Base-by-base conservation (phyloP, 2,329 filamentous ascomycete genomes). In the Hyphodiscus sp. region DNA sequence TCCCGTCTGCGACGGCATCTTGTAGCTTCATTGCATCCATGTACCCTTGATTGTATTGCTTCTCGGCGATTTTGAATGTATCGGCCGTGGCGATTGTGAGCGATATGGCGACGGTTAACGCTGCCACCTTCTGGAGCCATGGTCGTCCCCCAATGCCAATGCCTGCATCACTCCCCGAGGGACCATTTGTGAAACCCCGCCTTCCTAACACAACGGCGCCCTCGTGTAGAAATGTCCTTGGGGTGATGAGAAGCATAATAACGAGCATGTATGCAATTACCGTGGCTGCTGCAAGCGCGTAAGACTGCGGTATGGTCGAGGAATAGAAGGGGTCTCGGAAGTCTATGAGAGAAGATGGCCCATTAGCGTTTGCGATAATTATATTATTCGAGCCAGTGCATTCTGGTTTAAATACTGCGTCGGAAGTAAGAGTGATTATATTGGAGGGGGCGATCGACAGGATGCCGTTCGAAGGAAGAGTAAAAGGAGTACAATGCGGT, bases 61-160 rank as follows among this genome's bases (percentile, higher is more conserved):
- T 67, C 68, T 92, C 81, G 19, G 91, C 91, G 15, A 94, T 89
- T 61, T 80, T 78, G 68, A 97, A 95, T 0, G 92, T 96, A 71
- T 96, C 90, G 50, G 86, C 88, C 9, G 91, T 95, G 45, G 94
- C 94, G 58, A 97, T 94, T 0, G 91, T 96, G 51, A 99, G 77
- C 2, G 92, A 96, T 26, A 97, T 83, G 26, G 86, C 80, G 1
- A 90, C 83, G 0, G 84, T 87, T 49, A 89, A 71, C 1, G 87
- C 80, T 2, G 87, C 87, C 50, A 90, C 81, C 69, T 89, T 92
- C 69, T 99, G 94, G 54, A 99, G 75, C 89, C 91, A 96, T 5
- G 94, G 94, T 49, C 94, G 83, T 44, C 91, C 91, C 50, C 94
- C 94, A 16, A 96, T 90, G 51, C 86, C 91, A 51, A 95, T 85